A percentile compares a stretch with the other conserved stretches of the same genome.
Conservation (phyloP, 108 stramenopile genomes). For the Schizochytrium sp. region DNA sequence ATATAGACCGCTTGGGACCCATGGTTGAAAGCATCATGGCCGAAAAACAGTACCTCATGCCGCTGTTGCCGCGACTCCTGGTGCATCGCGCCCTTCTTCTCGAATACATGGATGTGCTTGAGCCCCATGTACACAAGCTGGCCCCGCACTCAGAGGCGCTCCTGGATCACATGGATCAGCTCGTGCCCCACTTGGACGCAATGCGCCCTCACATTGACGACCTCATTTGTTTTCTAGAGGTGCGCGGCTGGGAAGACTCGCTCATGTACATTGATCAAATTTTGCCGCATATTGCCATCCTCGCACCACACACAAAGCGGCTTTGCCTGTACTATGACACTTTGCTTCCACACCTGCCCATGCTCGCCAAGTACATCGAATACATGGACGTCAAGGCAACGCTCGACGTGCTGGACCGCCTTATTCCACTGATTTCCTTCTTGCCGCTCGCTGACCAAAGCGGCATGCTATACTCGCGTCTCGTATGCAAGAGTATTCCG, state of each 20-base stretch:
- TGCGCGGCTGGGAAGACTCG: constrained; percentile 7
- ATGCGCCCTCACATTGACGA: not conserved
- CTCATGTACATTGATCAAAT: not conserved
- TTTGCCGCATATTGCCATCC: not conserved
- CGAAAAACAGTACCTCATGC: not conserved
- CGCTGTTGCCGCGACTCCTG: not conserved
- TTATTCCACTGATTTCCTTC: not conserved
- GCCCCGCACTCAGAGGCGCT: not conserved
- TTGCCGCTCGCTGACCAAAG: not conserved
- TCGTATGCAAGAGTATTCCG: not conserved
- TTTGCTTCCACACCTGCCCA: not conserved
- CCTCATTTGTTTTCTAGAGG: not conserved
- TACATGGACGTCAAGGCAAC: not conserved
- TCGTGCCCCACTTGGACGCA: not conserved
- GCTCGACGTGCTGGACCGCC: not conserved
- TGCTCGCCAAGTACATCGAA: not conserved
- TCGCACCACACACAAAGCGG: not conserved
- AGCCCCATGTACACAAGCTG: not conserved
- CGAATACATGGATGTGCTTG: not conserved
- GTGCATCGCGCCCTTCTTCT: not conserved
- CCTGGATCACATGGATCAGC: not conserved
- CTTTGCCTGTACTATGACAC: not conserved
- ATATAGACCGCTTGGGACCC: not conserved
- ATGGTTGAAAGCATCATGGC: not conserved
- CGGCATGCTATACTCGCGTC: not conserved